Conservation (phyloP, 2,329 filamentous ascomycete species). For the Emergomyces orientalis region DNA sequence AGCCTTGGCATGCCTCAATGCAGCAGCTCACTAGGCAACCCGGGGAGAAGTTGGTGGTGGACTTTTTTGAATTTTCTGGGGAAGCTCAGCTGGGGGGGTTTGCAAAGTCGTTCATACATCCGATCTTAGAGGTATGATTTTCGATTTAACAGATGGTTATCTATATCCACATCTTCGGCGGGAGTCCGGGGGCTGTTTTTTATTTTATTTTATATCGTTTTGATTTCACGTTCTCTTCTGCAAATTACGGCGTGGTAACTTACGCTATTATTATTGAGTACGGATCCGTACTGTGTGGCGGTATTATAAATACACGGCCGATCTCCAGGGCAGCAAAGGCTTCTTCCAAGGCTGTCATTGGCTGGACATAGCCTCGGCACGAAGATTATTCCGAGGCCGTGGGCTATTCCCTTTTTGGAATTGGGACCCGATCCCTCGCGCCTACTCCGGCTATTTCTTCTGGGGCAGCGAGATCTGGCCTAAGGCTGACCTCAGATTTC, state of each 20-base stretch:
- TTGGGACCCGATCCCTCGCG: background rate
- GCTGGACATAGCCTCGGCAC: background rate
- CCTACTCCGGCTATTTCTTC: background rate
- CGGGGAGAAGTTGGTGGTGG: no score
- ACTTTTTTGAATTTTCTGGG: background rate
- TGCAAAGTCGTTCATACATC: background rate
- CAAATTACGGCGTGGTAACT: no score
- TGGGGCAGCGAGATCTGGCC: background rate
- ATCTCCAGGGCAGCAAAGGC: no score
- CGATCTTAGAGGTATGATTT: background rate
- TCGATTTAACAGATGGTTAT: background rate
- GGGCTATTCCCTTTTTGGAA: background rate
- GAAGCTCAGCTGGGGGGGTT: background rate
- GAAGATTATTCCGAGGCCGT: background rate
- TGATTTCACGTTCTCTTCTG: background rate
- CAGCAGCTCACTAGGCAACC: background rate
- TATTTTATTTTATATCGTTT: background rate
- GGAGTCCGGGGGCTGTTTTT: background rate
- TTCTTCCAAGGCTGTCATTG: background rate
- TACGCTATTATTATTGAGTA: no score
- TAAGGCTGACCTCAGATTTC: background rate
- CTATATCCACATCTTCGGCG: background rate
- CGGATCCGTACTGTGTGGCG: no score
- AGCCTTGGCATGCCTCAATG: background rate
- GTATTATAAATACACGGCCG: no score